These are phyloP conservation scores for Calvatia gigantea DNA, from an alignment of 768 basidiomycete species.

Conservation along the genomic window DNA sequence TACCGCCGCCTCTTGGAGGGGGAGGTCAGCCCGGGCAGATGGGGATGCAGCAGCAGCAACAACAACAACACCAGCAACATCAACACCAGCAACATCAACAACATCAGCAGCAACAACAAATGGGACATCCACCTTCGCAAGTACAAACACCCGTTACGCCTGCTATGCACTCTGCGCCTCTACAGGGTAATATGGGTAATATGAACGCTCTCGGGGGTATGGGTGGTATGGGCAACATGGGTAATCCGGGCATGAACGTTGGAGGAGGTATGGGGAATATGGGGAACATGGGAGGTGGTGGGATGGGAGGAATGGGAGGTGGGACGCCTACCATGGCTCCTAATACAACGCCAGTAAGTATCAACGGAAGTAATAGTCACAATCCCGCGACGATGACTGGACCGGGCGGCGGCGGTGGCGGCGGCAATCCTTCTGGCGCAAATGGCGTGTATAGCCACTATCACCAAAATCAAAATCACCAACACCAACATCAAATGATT, in stretches of 20 bases:
- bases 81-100: conserved; percentile 14
- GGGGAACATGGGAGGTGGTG: neutral
- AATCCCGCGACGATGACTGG: neutral
- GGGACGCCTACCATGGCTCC: conserved; percentile 7
- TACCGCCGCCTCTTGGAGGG: conserved; percentile 25
- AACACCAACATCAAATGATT: neutral
- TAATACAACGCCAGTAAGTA: conserved; percentile 1
- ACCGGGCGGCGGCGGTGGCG: neutral
- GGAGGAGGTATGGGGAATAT: neutral
- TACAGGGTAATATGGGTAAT: neutral
- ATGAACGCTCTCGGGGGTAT: neutral
- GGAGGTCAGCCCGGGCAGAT: conserved; percentile 17
- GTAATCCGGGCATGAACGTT: neutral
- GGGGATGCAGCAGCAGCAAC: conserved; percentile 24
- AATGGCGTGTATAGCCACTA: too few relatives aligned
- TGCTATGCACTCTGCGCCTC: neutral
- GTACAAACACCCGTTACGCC: neutral
- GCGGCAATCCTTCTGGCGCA: conserved; percentile 10
- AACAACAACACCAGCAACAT: conserved; percentile 30
- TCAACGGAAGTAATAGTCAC: neutral
- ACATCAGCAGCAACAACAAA: neutral
- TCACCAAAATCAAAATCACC: too few relatives aligned
- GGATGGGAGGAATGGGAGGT: neutral
- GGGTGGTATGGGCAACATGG: neutral
- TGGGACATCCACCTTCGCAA: neutral